phyloP scores from a whole-genome alignment of 202 grass and related monocot genomes.

The Bolboschoenoplectus hybrid region DNA sequence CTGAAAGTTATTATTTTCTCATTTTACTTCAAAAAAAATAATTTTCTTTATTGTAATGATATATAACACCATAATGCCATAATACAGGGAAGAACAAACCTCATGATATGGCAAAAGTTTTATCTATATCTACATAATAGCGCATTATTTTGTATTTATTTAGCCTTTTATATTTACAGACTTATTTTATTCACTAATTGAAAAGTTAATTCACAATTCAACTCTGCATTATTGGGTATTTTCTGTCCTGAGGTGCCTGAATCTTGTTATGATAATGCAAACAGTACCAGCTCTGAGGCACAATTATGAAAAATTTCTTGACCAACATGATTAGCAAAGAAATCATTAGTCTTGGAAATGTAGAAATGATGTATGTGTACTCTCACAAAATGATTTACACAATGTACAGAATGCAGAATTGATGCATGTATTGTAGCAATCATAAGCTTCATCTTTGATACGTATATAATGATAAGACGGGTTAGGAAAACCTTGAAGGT shows the following conservation, averaged over 20 bases:
- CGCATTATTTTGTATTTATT: background rate
- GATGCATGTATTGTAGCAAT: background rate
- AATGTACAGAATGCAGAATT: background rate
- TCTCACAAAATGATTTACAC: too few relatives aligned
- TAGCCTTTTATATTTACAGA: background rate
- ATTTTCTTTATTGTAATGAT: background rate
- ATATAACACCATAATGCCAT: background rate
- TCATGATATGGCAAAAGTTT: background rate
- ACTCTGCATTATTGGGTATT: background rate
- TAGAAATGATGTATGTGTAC: background rate
- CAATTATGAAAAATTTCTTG: background rate
- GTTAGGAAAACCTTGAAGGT: background rate
- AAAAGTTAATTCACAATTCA: constrained; percentile 2
- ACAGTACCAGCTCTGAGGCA: background rate
- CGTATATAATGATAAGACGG: background rate
- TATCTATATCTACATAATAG: background rate
- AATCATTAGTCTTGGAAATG: background rate
- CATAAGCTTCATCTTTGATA: constrained; percentile 16
- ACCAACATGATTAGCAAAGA: background rate
- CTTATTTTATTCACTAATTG: background rate
- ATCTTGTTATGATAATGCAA: background rate
- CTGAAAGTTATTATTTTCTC: background rate
- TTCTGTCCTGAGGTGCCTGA: background rate
- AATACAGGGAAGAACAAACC: background rate
- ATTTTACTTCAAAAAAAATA: background rate